Evolutionary conservation across 768 basidiomycete species (phyloP).

Genomic region (Asterophora parasitica): DNA sequence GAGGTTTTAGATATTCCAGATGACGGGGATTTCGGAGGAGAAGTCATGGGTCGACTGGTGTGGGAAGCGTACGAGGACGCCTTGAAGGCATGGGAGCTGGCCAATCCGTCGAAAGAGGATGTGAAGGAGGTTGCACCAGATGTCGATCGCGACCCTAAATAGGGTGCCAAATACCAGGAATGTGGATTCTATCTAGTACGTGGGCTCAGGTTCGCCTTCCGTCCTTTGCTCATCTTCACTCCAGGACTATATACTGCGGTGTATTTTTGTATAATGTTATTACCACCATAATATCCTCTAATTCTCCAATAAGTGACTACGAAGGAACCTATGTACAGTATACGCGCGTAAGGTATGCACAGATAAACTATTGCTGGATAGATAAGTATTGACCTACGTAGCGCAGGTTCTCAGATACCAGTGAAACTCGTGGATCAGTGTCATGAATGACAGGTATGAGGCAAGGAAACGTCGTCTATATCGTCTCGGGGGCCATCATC

Average conservation of each 20-base stretch:
- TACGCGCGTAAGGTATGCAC: conserved; percentile 7
- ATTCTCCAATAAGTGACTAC: background rate
- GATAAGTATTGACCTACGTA: background rate
- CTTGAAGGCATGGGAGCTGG: conserved; percentile 62
- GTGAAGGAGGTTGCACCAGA: conserved; percentile 11
- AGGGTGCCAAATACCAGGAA: background rate
- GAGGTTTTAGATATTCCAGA: conserved; percentile 40
- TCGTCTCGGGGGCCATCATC: conserved; percentile 19
- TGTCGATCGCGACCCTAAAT: conserved; percentile 8
- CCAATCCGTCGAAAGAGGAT: conserved; percentile 23
- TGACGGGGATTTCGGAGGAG: conserved; percentile 70
- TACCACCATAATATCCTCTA: background rate
- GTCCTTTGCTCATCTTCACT: background rate
- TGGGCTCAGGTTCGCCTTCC: background rate
- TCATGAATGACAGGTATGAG: no score
- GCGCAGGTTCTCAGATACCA: background rate
- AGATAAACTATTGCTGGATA: conserved; percentile 3
- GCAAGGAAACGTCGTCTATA: conserved; percentile 2
- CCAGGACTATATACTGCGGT: background rate
- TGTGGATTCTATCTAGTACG: conserved; percentile 7
- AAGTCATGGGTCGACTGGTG: conserved; percentile 57
- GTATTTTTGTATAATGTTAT: background rate
- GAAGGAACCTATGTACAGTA: background rate
- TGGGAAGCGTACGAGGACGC: conserved; percentile 75
- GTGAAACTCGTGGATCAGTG: no score